Evolutionary conservation across 192 early-diverging fungal species (phyloP), one percentile per base, ranked within the genome.

Genomic region (Entophlyctis luteolus): DNA sequence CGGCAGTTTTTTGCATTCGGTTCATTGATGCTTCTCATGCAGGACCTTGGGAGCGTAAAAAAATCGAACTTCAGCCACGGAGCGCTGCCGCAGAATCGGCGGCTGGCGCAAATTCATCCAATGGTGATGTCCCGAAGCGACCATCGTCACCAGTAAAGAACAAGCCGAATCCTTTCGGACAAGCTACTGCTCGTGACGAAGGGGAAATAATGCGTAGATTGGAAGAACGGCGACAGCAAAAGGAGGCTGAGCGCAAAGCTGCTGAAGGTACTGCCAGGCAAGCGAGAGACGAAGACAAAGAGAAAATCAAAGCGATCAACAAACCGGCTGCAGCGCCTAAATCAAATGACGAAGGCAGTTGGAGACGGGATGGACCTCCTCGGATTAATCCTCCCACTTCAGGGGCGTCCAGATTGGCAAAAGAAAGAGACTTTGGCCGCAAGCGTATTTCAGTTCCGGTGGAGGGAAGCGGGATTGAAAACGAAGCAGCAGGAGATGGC

Each of bases 131-230:
- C 5, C 23, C 20, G 32, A 34, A 25, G 62, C 37, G 23, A 63
- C 54, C 59, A 37, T 57, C 3, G 35, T 22, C n/a, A 12, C 58
- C 36, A 6, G 31, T 29, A 36, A 70, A 58, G 31, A 59, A 68
- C 27, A 83, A 83, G 67, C n/a, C 76, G 8, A 83, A 85, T 52
- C 84, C 84, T 27, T 85, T 85, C 58, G 84, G 84, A 49, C 66
- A 62, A 12, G 84, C 84, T 47, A 59, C 66, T 22, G 75, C 84
- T 12, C 73, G 79, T 53, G 84, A 85, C 66, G 80, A 85, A 42
- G 55, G 62, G 29, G 84, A 71, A 22, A 76, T 83, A 52, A 75
- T 80, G 71, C 65, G 73, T 10, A 65, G 75, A 31, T 53, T 83
- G 22, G 84, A 86, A 65, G 84, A 83, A 60, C 66, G 79, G 38